A percentile compares a stretch with the other conserved stretches of the same genome.
Conservation (phyloP, 1,284 basidiomycete genomes). For the Boletus mariae region DNA sequence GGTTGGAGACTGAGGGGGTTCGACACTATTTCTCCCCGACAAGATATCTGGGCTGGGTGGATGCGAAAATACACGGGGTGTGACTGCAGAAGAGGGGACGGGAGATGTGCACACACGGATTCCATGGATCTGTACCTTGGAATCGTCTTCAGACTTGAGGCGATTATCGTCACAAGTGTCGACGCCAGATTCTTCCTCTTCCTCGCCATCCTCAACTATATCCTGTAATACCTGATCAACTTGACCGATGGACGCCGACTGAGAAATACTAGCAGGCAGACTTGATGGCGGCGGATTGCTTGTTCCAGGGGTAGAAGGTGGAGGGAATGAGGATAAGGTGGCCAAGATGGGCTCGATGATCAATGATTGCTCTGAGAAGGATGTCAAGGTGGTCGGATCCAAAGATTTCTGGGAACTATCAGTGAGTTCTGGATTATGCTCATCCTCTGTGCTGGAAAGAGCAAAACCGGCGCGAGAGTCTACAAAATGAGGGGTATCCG, state of each 20-base stretch:
- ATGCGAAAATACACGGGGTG: slow-evolving; percentile 21
- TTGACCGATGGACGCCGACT: slow-evolving; percentile 25
- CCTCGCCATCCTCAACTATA: slow-evolving; percentile 53
- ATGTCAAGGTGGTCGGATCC: slow-evolving; percentile 3
- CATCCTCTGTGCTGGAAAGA: background rate
- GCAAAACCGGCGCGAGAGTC: slow-evolving; percentile 11
- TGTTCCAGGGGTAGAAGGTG: slow-evolving; percentile 23
- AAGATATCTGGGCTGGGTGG: slow-evolving; percentile 24
- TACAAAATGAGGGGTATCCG: slow-evolving; percentile 5
- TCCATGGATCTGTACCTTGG: slow-evolving; percentile 51
- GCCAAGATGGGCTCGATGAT: slow-evolving; percentile 31
- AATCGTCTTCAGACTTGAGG: slow-evolving; percentile 15
- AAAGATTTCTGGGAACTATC: background rate
- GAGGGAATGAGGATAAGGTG: slow-evolving; percentile 33
- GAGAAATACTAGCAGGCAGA: slow-evolving; percentile 33
- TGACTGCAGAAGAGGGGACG: slow-evolving; percentile 21
- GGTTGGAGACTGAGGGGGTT: slow-evolving; percentile 16
- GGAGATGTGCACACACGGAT: slow-evolving; percentile 52
- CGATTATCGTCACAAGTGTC: slow-evolving; percentile 7
- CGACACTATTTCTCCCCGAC: slow-evolving; percentile 23
- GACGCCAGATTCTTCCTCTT: slow-evolving; percentile 27
- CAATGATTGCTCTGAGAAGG: slow-evolving; percentile 10
- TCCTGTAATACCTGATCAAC: slow-evolving; percentile 42
- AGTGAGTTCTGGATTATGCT: background rate
- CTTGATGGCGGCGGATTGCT: slow-evolving; percentile 38